Percentiles rank a stretch among this genome's conserved stretches.
phyloP scores from a whole-genome alignment of 1,284 basidiomycete genomes.

The Coriolopsis trogii region DNA sequence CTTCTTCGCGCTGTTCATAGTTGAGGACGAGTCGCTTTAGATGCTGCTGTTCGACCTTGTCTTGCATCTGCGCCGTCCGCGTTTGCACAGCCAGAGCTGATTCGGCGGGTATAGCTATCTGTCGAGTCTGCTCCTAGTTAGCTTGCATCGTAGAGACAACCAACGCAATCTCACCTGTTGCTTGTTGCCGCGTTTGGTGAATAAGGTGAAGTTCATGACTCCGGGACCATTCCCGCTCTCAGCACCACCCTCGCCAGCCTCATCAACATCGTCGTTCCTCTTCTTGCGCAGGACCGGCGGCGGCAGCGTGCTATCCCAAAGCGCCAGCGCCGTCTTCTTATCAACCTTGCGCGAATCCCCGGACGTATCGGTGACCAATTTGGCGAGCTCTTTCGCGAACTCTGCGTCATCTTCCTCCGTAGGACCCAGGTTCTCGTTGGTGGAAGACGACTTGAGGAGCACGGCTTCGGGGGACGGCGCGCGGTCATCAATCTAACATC shows the following conservation, averaged over 20 bases:
- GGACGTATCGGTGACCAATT: slow-evolving; percentile 89
- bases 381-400: slow-evolving; percentile 94
- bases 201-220: slow-evolving; percentile 91
- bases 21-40: slow-evolving; percentile 90
- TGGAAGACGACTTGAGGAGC: slow-evolving; percentile 56
- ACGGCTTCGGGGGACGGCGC: slow-evolving; percentile 78
- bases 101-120: slow-evolving; percentile 85
- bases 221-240: slow-evolving; percentile 35
- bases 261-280: slow-evolving; percentile 56
- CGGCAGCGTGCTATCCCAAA: slow-evolving; percentile 87
- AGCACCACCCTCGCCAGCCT: slow-evolving; percentile 41
- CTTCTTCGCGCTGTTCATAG: slow-evolving; percentile 85
- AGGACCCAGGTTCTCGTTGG: slow-evolving; percentile 73
- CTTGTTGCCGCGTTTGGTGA: slow-evolving; percentile 94
- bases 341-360: slow-evolving; percentile 83
- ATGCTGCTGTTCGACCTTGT: slow-evolving; percentile 94
- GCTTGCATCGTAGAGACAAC: not conserved
- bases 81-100: slow-evolving; percentile 90
- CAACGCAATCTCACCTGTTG: slow-evolving; percentile 65
- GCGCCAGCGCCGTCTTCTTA: slow-evolving; percentile 78
- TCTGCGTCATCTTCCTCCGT: slow-evolving; percentile 90
- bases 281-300: slow-evolving; percentile 66
- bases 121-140: slow-evolving; percentile 61
- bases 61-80: slow-evolving; percentile 85
- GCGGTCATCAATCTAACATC: slow-evolving; percentile 61